Percentiles rank a stretch among this genome's conserved stretches.
Evolutionary conservation across 768 basidiomycete species (phyloP).

Genomic region (Mycena capillaripes): DNA sequence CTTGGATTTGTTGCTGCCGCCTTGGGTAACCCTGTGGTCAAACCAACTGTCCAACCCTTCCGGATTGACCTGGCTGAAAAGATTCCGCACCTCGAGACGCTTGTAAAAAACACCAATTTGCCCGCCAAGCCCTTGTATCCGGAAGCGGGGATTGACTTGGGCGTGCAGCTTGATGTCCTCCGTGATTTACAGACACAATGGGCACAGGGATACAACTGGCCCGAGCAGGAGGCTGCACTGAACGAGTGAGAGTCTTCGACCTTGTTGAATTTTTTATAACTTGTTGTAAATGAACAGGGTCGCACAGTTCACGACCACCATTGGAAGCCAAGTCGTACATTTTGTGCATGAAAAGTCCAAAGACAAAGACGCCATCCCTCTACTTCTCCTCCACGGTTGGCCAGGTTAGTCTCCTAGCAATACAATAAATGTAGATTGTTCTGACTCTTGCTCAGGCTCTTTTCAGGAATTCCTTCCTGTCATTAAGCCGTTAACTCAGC

Average conservation of each 20-base stretch:
- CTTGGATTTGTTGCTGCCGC: background rate
- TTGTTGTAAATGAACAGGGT: background rate
- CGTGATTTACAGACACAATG: conserved; percentile 18
- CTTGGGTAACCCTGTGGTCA: background rate
- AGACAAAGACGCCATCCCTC: conserved; percentile 19
- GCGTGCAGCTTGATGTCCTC: conserved; percentile 16
- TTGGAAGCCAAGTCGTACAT: conserved; percentile 32
- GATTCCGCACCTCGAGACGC: conserved; percentile 17
- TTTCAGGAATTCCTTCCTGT: conserved; percentile 32
- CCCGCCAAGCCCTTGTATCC: conserved; percentile 17
- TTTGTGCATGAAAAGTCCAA: conserved; percentile 29
- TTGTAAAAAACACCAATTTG: conserved; percentile 20
- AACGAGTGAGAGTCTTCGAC: background rate
- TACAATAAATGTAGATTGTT: background rate
- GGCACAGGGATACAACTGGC: conserved; percentile 16
- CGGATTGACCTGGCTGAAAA: conserved; percentile 2
- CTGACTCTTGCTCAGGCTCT: conserved; percentile 13
- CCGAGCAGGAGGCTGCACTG: conserved; percentile 13
- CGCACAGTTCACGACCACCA: conserved; percentile 31
- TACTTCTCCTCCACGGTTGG: conserved; percentile 33
- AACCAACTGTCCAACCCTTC: conserved; percentile 2
- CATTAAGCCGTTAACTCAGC: conserved; percentile 23
- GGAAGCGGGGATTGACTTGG: background rate
- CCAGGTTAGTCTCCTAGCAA: background rate
- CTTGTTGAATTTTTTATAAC: background rate